Evolutionary conservation across 345 rosid genomes (phyloP), one percentile per base, ranked within the genome.

Genomic region (Lenwebbia sp.): DNA sequence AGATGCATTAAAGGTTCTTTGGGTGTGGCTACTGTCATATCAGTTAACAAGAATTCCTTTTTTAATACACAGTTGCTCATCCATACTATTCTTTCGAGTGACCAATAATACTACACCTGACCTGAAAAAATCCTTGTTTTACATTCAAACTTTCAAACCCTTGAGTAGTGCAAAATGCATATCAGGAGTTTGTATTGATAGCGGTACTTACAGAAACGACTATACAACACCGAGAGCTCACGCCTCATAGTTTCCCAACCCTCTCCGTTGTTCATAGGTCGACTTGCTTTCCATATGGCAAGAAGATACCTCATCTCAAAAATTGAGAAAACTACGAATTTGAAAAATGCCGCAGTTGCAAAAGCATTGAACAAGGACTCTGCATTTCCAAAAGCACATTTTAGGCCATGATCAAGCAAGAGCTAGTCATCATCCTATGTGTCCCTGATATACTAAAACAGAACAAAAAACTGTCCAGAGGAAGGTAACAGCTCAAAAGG

Each of bases 231-330:
- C 25, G 98, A 96, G 50, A 96, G 98, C 90, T 97, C 98, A 9
- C 98, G 99, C 94, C 99, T 94, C 99, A 96, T 94, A 83, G 95
- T 93, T 86, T 94, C 99, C 99, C 99, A 96, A 84, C 99, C 99
- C 91, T 97, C 99, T 57, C 99, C 95, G 25, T 90, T 97, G 90
- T 90, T 95, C 91, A 94, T 90, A 85, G 98, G 95, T 86, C 99
- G 90, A 86, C 94, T 94, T 86, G 99, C 99, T 93, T 97, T 97
- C 99, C 99, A 97, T 89, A 97, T 94, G 44, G 98, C 94, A 53
- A 97, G 96, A 89, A 97, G 99, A 91, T 95, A 96, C 90, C 99
- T 94, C 99, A 96, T 97, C 95, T 97, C 99, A 90, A 97, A 97
- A 81, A 97, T 97, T 41, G 99, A 97, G 90, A 97, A 97, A 87